Percentiles rank a stretch among this genome's conserved stretches.
These are phyloP conservation scores for Boletus rubroflammeus DNA, from an alignment of 768 basidiomycete genomes.

Conservation along the genomic window DNA sequence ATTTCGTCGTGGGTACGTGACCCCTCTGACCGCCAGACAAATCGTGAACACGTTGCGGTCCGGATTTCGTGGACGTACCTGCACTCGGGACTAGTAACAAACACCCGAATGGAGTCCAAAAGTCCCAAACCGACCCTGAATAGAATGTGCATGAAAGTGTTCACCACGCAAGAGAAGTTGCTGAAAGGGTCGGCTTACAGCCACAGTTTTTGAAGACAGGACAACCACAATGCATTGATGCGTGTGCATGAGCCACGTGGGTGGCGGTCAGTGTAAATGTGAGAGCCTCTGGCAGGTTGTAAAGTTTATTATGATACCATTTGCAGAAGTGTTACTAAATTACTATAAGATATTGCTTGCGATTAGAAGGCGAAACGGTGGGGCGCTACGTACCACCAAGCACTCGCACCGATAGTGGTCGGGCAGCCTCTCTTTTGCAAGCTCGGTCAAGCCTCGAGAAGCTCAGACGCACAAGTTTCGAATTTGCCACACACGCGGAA, in stretches of 20 bases:
- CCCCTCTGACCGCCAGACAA: background rate
- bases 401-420: background rate
- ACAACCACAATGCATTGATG: background rate
- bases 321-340: background rate
- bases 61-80: background rate
- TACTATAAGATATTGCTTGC: background rate
- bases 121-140: background rate
- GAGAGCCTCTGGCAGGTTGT: background rate
- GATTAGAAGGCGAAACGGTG: background rate
- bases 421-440: background rate
- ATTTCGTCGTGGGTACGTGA: background rate
- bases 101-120: background rate
- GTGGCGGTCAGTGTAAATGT: background rate
- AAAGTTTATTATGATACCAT: background rate
- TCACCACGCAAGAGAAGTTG: background rate
- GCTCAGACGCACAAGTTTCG: background rate
- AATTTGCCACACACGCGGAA: background rate
- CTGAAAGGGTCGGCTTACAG: background rate
- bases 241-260: background rate
- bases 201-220: background rate
- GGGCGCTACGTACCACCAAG: background rate
- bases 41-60: background rate
- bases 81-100: background rate
- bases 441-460: background rate
- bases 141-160: background rate